Percentiles rank a stretch among this genome's conserved stretches.
These are phyloP conservation scores for Melanogaster broomeanus DNA, from an alignment of 768 basidiomycete genomes.

Conservation along the genomic window DNA sequence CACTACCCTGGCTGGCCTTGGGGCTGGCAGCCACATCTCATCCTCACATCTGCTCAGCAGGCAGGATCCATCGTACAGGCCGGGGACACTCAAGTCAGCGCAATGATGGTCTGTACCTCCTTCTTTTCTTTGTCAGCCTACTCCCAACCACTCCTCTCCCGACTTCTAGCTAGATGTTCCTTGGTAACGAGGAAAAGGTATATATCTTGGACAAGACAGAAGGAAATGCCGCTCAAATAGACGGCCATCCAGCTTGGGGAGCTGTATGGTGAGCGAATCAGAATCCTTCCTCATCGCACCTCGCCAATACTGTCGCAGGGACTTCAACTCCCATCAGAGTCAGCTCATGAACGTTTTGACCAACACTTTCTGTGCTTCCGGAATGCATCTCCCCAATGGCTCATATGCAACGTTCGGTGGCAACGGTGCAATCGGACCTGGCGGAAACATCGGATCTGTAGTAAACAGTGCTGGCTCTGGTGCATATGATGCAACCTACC, in stretches of 20 bases:
- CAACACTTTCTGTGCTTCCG: constrained; percentile 82
- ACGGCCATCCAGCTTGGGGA: constrained; percentile 75
- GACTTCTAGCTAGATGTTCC: constrained; percentile 60
- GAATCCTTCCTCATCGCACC: neutral
- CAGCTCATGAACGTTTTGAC: constrained; percentile 45
- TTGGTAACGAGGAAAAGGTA: constrained; percentile 77
- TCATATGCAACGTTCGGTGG: constrained; percentile 78
- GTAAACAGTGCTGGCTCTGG: constrained; percentile 47
- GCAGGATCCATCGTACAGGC: constrained; percentile 25
- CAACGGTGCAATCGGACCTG: constrained; percentile 70
- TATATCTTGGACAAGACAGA: constrained; percentile 94
- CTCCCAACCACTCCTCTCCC: neutral
- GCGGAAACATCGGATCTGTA: constrained; percentile 58
- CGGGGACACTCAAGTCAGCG: constrained; percentile 44
- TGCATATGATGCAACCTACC: constrained; percentile 64
- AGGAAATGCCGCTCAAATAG: constrained; percentile 64
- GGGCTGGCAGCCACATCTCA: constrained; percentile 40
- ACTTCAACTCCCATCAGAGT: constrained; percentile 19
- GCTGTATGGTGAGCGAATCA: constrained; percentile 52
- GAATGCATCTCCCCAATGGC: constrained; percentile 80
- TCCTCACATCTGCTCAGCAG: constrained; percentile 25
- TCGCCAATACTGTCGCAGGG: constrained; percentile 14
- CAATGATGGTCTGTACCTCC: constrained; percentile 52
- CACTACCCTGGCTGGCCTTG: constrained; percentile 44
- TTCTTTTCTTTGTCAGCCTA: neutral